phyloP scores from a whole-genome alignment of 768 basidiomycete species.

The Mycena sanguinolenta region DNA sequence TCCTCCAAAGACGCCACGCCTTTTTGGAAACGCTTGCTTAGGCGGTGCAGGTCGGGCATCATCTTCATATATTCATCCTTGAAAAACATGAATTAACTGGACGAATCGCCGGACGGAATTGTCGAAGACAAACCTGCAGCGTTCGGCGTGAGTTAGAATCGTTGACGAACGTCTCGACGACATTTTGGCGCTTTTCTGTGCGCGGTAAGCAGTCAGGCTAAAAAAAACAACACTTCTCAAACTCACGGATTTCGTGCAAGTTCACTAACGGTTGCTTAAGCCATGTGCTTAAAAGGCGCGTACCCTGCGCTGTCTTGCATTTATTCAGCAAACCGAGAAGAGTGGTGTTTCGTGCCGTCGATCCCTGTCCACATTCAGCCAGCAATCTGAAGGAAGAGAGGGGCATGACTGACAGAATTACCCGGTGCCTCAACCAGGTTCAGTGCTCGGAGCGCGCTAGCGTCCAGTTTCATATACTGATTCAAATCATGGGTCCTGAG shows the following conservation, averaged over 20 bases:
- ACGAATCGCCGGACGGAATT: neutral
- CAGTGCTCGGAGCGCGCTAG: constrained; percentile 91
- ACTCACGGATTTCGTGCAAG: constrained; percentile 90
- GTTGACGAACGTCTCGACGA: constrained; percentile 90
- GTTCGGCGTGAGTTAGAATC: constrained; percentile 78
- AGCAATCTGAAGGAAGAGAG: neutral
- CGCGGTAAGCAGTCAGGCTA: neutral
- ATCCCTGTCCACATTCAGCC: constrained; percentile 54
- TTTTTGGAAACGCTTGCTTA: constrained; percentile 93
- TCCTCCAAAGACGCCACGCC: constrained; percentile 90
- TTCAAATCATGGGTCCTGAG: constrained; percentile 91
- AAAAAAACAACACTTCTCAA: neutral
- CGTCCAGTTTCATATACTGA: constrained; percentile 96
- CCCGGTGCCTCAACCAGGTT: constrained; percentile 84
- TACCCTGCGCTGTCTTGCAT: constrained; percentile 96
- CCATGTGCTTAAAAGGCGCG: constrained; percentile 90
- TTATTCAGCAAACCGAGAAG: constrained; percentile 92
- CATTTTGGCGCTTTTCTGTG: constrained; percentile 84
- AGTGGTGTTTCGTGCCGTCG: constrained; percentile 84
- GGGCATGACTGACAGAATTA: constrained; percentile 56
- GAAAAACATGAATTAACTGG: neutral
- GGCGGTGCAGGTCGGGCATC: constrained; percentile 94
- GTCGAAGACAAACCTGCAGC: constrained; percentile 69
- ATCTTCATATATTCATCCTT: constrained; percentile 89
- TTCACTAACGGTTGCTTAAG: constrained; percentile 96